phyloP scores from a whole-genome alignment of 2,329 filamentous ascomycete species.

The Fonsecaea nubica region DNA sequence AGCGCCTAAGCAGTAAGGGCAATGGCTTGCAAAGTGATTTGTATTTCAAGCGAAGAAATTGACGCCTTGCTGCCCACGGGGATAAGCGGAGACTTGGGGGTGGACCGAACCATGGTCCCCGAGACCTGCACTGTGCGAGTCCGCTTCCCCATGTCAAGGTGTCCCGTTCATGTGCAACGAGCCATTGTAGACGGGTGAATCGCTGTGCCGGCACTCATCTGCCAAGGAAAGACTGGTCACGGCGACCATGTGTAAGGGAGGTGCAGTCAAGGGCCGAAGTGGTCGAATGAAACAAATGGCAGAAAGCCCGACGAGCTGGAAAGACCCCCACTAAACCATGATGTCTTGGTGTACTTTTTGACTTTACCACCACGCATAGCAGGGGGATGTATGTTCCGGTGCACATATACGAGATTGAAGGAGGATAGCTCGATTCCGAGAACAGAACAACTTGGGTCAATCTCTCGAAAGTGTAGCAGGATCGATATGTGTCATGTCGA shows the following conservation, averaged over 20 bases:
- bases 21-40: neutral
- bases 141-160: neutral
- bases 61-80: slow-evolving; percentile 1
- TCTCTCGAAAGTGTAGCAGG: neutral
- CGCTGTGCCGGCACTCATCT: neutral
- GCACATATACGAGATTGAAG: slow-evolving; percentile 3
- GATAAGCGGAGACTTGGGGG: neutral
- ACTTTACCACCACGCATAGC: neutral
- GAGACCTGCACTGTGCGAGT: neutral
- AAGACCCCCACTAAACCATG: neutral
- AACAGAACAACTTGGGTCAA: neutral
- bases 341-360: neutral
- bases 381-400: neutral
- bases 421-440: neutral
- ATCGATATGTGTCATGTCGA: neutral
- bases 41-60: neutral
- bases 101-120: neutral
- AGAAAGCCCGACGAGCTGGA: neutral
- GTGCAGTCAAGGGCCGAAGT: neutral
- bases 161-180: neutral
- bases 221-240: neutral
- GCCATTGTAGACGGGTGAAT: neutral
- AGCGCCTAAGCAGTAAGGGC: neutral
- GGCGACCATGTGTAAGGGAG: neutral
- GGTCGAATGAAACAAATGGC: neutral